Conservation (phyloP, 495 filamentous ascomycete species). For the Tuber melanosporum region DNA sequence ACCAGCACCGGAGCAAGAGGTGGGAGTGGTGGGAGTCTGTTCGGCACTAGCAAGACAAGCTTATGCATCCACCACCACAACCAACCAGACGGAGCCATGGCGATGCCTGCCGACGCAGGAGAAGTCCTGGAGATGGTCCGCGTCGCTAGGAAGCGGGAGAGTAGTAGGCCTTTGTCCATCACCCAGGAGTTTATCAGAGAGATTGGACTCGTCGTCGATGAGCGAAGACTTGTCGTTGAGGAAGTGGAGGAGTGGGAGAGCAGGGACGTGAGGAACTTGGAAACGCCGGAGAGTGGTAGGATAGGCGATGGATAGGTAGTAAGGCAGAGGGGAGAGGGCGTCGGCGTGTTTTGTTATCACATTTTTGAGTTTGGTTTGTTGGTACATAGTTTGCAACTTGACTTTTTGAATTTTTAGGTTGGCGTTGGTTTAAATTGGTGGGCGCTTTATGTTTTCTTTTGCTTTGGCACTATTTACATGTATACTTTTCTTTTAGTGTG, state of each 20-base stretch:
- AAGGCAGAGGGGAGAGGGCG: not conserved
- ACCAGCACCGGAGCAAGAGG: not conserved
- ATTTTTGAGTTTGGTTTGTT: not conserved
- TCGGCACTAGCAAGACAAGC: not conserved
- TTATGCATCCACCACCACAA: not conserved
- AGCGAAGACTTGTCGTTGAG: not conserved
- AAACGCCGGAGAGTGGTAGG: not conserved
- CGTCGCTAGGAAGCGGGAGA: not conserved
- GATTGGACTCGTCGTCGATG: not conserved
- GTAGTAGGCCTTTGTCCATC: not conserved
- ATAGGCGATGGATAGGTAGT: not conserved
- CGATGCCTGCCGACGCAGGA: not conserved
- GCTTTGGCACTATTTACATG: not conserved
- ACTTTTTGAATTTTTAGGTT: not conserved
- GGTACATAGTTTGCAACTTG: not conserved
- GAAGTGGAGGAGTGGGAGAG: not conserved
- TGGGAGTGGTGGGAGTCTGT: not conserved
- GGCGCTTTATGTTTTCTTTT: not conserved
- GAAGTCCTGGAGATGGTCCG: not conserved
- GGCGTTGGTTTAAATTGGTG: not conserved
- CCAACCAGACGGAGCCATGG: not conserved
- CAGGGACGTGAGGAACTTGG: not conserved
- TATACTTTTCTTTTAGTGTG: not conserved
- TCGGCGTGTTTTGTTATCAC: not conserved
- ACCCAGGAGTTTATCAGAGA: slow-evolving; percentile 2